Evolutionary conservation across 441 rosid genomes (phyloP).

Genomic region (Gossypium aridum): DNA sequence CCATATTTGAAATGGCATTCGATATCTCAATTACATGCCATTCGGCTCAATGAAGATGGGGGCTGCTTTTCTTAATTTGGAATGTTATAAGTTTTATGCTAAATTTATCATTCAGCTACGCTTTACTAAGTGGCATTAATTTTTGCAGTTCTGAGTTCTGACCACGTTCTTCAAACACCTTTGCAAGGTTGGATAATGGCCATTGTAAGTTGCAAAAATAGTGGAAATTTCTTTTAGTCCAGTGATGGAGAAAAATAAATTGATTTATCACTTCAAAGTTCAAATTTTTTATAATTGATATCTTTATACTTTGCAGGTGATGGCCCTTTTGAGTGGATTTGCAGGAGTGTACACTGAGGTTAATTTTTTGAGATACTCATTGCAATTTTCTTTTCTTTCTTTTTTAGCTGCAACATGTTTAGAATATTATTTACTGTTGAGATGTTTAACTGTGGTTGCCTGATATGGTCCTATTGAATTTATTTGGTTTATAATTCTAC

Average conservation of each 20-base stretch:
- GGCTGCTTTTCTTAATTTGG: not conserved
- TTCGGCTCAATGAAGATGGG: not conserved
- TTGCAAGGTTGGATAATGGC: conserved; percentile 94
- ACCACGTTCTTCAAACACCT: conserved; percentile 86
- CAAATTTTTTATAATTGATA: conserved; percentile 2
- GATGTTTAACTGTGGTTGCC: not conserved
- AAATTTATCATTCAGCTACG: conserved; percentile 6
- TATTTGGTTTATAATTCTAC: not conserved
- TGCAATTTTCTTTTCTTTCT: not conserved
- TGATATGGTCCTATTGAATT: conserved; percentile 5
- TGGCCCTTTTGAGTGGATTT: conserved; percentile 95
- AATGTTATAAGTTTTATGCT: not conserved
- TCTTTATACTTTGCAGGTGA: conserved; percentile 44
- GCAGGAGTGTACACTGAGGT: conserved; percentile 98
- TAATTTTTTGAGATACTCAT: conserved; percentile 15
- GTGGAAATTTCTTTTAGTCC: conserved; percentile 5
- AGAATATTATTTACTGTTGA: not conserved
- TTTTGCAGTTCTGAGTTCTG: conserved; percentile 80
- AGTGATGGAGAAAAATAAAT: conserved; percentile 9
- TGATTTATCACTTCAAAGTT: conserved; percentile 1
- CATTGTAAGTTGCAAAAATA: conserved; percentile 55
- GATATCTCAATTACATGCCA: not conserved
- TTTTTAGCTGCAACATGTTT: not conserved
- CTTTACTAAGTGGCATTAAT: conserved; percentile 1
- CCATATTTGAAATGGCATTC: not conserved